Evolutionary conservation across 768 basidiomycete genomes (phyloP).

Genomic region (Cyclocybe aegerita): DNA sequence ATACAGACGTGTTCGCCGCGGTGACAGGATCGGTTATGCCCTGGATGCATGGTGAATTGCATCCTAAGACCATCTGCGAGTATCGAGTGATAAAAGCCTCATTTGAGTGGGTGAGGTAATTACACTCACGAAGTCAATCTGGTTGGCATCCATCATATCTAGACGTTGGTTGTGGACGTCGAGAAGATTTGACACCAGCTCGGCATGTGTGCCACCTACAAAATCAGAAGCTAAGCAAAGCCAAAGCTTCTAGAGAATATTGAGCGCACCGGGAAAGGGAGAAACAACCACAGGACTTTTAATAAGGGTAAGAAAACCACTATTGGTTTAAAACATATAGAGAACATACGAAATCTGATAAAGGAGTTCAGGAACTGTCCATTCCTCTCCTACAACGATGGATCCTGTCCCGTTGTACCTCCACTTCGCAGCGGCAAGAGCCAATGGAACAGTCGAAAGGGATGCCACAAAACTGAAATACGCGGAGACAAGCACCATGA

Average conservation of each 20-base stretch:
- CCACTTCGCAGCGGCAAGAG: conserved; percentile 15
- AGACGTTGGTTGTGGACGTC: conserved; percentile 40
- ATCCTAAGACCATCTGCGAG: conserved; percentile 37
- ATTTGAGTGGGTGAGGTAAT: background rate
- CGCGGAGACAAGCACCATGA: too few species aligned
- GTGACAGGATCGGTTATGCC: conserved; percentile 32
- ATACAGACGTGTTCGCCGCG: conserved; percentile 33
- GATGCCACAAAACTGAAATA: too few species aligned
- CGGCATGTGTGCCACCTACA: conserved; percentile 28
- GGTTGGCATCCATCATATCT: conserved; percentile 33
- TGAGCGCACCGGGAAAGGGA: conserved; percentile 9
- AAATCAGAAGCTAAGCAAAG: background rate
- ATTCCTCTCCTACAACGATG: conserved; percentile 42
- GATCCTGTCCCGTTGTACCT: conserved; percentile 33
- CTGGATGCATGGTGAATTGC: conserved; percentile 36
- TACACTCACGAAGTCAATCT: conserved; percentile 34
- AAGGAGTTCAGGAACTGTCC: conserved; percentile 33
- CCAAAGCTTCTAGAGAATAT: too few species aligned
- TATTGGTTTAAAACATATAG: too few species aligned
- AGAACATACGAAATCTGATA: conserved; percentile 20
- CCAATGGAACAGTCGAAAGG: too few species aligned
- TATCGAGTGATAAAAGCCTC: background rate
- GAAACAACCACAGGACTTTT: conserved; percentile 16
- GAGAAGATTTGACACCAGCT: conserved; percentile 31
- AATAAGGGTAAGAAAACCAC: background rate